phyloP scores from a whole-genome alignment of 768 basidiomycete genomes.

The Ephemerocybe angulata region DNA sequence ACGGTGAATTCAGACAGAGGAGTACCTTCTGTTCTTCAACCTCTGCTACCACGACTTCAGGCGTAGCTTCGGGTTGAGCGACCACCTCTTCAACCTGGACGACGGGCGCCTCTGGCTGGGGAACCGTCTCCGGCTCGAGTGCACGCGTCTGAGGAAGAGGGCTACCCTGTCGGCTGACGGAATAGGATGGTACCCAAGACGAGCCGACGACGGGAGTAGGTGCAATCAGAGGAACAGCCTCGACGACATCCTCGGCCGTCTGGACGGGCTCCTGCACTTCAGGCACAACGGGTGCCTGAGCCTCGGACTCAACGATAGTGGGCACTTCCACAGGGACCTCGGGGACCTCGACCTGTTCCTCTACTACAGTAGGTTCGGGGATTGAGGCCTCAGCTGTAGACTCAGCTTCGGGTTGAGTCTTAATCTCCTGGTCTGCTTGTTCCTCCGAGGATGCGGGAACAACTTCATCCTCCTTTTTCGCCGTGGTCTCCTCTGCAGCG shows the following conservation, averaged over 20 bases:
- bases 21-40: neutral
- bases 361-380: neutral
- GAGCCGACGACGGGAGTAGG: slow-evolving; percentile 7
- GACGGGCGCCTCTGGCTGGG: neutral
- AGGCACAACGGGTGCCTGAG: neutral
- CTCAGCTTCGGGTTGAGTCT: neutral
- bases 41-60: neutral
- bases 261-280: neutral
- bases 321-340: neutral
- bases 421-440: neutral
- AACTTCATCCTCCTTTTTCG: neutral
- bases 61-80: neutral
- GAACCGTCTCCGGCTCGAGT: neutral
- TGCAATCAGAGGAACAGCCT: neutral
- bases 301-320: neutral
- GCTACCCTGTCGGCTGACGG: slow-evolving; percentile 21
- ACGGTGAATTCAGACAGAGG: too few relatives aligned
- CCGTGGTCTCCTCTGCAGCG: neutral
- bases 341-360: neutral
- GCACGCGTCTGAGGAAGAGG: slow-evolving; percentile 6
- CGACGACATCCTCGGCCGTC: neutral
- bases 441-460: neutral
- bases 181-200: slow-evolving; percentile 21
- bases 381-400: neutral
- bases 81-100: neutral